phyloP scores from a whole-genome alignment of 2,329 filamentous ascomycete species.

The Trichoderma oligosporum region DNA sequence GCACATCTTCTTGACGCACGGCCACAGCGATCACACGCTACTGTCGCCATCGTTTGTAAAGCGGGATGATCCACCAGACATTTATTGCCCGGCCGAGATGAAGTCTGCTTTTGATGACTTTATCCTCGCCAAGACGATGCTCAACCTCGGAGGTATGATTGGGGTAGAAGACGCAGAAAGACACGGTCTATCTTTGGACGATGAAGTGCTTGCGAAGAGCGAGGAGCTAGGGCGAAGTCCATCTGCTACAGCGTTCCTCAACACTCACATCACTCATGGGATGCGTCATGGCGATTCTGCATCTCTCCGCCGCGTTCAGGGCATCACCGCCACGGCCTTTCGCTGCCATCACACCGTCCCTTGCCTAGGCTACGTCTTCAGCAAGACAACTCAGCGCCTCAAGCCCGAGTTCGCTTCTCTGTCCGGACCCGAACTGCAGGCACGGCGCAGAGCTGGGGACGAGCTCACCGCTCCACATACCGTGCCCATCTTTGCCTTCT shows the following conservation, averaged over 20 bases:
- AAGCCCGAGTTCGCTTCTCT: conserved; percentile 36
- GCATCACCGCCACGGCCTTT: conserved; percentile 42
- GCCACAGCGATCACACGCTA: conserved; percentile 46
- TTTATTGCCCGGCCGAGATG: conserved; percentile 44
- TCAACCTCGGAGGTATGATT: conserved; percentile 41
- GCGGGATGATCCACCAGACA: conserved; percentile 43
- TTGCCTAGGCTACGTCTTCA: conserved; percentile 47
- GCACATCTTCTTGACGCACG: conserved; percentile 49
- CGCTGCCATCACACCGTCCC: conserved; percentile 46
- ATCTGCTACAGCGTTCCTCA: conserved; percentile 26
- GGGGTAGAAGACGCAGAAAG: conserved; percentile 28
- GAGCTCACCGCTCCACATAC: conserved; percentile 39
- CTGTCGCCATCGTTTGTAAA: conserved; percentile 43
- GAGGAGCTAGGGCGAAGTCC: conserved; percentile 9
- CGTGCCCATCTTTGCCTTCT: conserved; percentile 44
- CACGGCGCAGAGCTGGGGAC: conserved; percentile 36
- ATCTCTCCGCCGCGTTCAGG: conserved; percentile 34
- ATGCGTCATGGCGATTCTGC: conserved; percentile 36
- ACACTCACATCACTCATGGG: conserved; percentile 40
- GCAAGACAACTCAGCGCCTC: conserved; percentile 37
- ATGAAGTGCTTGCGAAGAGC: conserved; percentile 18
- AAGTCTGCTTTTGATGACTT: conserved; percentile 38
- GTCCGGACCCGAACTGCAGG: conserved; percentile 36
- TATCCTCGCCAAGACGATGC: conserved; percentile 38
- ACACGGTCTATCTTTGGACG: conserved; percentile 15